phyloP scores from a whole-genome alignment of 352 stramenopile genomes.

The Pythium monospermum region DNA sequence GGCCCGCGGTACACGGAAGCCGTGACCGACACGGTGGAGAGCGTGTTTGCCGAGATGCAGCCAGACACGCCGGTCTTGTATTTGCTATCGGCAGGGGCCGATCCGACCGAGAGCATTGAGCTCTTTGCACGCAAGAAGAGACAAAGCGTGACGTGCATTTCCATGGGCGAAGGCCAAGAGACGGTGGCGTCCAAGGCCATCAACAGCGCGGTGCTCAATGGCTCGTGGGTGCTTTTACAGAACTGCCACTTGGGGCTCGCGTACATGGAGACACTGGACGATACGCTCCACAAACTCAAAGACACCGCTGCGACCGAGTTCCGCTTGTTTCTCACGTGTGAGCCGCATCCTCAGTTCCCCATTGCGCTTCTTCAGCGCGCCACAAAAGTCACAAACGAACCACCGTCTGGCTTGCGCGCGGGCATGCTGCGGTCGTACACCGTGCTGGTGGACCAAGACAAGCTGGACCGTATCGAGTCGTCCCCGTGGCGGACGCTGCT shows the following conservation, averaged over 20 bases:
- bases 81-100: constrained; percentile 59
- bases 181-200: constrained; percentile 52
- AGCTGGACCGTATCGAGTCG: constrained; percentile 67
- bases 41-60: constrained; percentile 58
- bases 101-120: constrained; percentile 74
- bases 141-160: constrained; percentile 63
- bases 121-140: constrained; percentile 62
- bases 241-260: constrained; percentile 72
- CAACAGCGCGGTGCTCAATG: constrained; percentile 53
- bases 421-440: constrained; percentile 67
- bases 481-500: constrained; percentile 56
- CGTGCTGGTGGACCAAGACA: constrained; percentile 76
- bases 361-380: constrained; percentile 59
- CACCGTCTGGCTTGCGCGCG: constrained; percentile 58
- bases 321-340: constrained; percentile 68
- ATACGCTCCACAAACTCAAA: constrained; percentile 38
- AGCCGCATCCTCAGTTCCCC: constrained; percentile 58
- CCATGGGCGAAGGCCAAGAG: constrained; percentile 77
- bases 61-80: constrained; percentile 66
- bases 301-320: constrained; percentile 44
- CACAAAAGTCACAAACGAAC: constrained; percentile 78
- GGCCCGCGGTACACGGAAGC: constrained; percentile 56
- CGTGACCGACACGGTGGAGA: constrained; percentile 71
- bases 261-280: constrained; percentile 62
- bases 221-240: constrained; percentile 75